Evolutionary conservation across 768 basidiomycete genomes (phyloP).

Genomic region (Rhodotorula paludigena): DNA sequence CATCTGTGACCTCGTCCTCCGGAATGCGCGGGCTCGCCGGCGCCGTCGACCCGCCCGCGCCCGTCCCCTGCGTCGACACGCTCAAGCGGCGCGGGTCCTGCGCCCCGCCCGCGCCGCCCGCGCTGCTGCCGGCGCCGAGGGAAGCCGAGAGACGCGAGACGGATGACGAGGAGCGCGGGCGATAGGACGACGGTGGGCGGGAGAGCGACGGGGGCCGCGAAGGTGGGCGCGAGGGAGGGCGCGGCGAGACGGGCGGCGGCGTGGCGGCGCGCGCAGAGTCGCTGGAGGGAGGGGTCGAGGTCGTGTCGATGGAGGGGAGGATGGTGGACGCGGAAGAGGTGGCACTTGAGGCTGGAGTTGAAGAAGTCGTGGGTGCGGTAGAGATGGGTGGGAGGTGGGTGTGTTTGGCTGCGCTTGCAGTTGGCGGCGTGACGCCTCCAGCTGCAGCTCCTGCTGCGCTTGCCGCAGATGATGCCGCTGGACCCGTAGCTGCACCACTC

Average conservation of each 20-base stretch:
- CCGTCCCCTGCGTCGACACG: neutral
- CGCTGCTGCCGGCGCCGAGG: neutral
- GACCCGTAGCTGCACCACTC: too few relatives aligned
- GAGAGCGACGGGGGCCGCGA: constrained; percentile 1
- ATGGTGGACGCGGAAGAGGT: too few relatives aligned
- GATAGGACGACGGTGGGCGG: neutral
- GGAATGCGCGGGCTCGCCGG: neutral
- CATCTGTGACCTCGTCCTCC: neutral
- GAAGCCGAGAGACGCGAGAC: neutral
- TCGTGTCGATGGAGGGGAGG: neutral
- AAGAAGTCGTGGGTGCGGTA: too few relatives aligned
- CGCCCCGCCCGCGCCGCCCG: neutral
- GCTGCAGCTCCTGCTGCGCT: too few relatives aligned
- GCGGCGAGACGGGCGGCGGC: neutral
- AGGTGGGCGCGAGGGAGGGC: constrained; percentile 7
- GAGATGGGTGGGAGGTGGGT: too few relatives aligned
- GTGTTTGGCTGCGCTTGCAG: too few relatives aligned
- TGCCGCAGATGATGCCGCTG: too few relatives aligned
- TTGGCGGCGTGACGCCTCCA: too few relatives aligned
- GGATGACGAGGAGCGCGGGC: neutral
- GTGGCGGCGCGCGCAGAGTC: too few relatives aligned
- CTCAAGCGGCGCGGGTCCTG: neutral
- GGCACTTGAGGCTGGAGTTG: too few relatives aligned
- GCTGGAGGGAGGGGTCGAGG: too few relatives aligned
- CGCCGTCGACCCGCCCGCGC: neutral